Conservation (phyloP, 164 flowering plant genomes). For the Vitis vinifera region DNA sequence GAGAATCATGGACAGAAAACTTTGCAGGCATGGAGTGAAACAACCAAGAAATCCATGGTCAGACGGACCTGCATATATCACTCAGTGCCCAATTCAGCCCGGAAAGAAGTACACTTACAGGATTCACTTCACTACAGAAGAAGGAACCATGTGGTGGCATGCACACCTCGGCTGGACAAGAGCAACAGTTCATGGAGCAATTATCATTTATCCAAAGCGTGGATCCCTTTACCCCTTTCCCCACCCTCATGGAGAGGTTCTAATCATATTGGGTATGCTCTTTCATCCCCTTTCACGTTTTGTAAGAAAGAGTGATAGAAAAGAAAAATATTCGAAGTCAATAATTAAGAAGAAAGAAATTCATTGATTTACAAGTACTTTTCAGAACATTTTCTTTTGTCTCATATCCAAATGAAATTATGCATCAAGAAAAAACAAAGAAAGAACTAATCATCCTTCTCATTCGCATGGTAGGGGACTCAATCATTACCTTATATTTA, state of each 20-base stretch:
- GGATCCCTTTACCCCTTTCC: constrained; percentile 1
- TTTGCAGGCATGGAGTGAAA: constrained; percentile 13
- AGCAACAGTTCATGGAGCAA: constrained; percentile 6
- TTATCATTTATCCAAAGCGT: constrained; percentile 1
- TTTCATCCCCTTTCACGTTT: constrained; percentile 19
- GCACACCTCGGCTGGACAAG: neutral
- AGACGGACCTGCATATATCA: constrained; percentile 8
- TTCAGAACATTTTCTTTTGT: no score
- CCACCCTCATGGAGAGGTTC: constrained; percentile 3
- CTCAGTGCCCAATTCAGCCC: constrained; percentile 9
- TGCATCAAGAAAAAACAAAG: no score
- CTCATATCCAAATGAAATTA: no score
- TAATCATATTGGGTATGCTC: constrained; percentile 3
- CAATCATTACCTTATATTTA: no score
- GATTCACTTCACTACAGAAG: constrained; percentile 1
- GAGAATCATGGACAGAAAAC: no score
- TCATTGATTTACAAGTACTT: no score
- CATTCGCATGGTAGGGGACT: no score
- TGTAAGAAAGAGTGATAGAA: constrained; percentile 10
- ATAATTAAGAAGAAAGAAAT: no score
- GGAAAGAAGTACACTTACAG: constrained; percentile 1
- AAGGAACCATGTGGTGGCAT: constrained; percentile 11
- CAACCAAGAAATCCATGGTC: constrained; percentile 17
- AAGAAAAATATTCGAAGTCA: constrained; percentile 1
- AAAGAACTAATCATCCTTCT: no score